These are phyloP conservation scores for Alternaria sp. DNA, from an alignment of 2,329 filamentous ascomycete species.

Conservation along the genomic window DNA sequence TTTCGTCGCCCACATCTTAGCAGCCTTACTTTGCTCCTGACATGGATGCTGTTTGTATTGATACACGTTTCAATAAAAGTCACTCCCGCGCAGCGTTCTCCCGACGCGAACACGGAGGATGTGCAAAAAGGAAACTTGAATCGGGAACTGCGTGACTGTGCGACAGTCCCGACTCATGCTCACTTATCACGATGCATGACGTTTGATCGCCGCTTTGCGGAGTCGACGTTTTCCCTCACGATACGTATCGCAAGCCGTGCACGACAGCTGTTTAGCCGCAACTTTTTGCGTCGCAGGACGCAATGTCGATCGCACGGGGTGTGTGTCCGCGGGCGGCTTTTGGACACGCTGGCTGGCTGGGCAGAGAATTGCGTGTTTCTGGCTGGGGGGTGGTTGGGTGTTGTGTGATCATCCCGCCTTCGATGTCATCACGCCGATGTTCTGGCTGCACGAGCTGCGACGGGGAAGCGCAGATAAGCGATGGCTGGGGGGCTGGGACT, in stretches of 20 bases:
- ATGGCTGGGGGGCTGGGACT: background rate
- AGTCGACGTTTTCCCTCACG: background rate
- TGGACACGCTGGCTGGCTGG: background rate
- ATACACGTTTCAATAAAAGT: background rate
- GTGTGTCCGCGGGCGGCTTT: background rate
- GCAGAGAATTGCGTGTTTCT: background rate
- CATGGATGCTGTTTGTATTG: background rate
- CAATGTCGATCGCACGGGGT: conserved; percentile 1
- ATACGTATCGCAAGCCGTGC: background rate
- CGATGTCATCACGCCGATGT: conserved; percentile 7
- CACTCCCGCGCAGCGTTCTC: background rate
- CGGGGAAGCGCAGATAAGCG: conserved; percentile 4
- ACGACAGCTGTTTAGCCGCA: background rate
- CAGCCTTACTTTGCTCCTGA: background rate
- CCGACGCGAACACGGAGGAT: background rate
- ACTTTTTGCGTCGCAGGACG: conserved; percentile 2
- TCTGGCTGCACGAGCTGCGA: background rate
- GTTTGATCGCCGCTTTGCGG: background rate
- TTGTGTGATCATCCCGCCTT: conserved; percentile 4
- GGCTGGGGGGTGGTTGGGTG: background rate
- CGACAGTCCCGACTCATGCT: background rate
- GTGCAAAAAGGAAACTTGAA: background rate
- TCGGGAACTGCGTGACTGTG: background rate
- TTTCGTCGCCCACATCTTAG: background rate
- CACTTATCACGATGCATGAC: background rate